phyloP scores from a whole-genome alignment of 2,329 filamentous ascomycete genomes.

The Aspergillus persii region DNA sequence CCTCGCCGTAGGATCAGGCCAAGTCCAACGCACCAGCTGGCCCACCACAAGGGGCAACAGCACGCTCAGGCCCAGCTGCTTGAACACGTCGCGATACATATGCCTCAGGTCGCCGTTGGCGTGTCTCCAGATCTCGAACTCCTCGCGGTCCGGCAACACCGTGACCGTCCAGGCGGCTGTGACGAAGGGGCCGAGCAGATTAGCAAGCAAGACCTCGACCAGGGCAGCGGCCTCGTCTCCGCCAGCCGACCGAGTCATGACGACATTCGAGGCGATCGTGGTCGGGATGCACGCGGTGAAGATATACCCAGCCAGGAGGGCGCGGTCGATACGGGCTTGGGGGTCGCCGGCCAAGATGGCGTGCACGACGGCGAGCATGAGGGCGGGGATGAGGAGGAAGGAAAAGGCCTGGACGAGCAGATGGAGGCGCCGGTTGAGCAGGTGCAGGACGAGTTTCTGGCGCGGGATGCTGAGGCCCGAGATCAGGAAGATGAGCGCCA shows the following conservation, averaged over 20 bases:
- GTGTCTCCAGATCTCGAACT: conserved; percentile 41
- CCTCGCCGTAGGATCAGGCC: conserved; percentile 42
- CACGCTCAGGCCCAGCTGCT: conserved; percentile 66
- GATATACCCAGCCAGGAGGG: conserved; percentile 66
- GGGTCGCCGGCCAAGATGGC: conserved; percentile 48
- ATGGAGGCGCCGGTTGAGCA: conserved; percentile 66
- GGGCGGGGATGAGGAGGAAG: conserved; percentile 63
- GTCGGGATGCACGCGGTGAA: conserved; percentile 68
- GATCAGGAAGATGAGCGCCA: conserved; percentile 68
- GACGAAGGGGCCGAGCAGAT: conserved; percentile 66
- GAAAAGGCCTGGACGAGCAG: conserved; percentile 65
- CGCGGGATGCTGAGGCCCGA: conserved; percentile 68
- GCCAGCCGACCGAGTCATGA: conserved; percentile 68
- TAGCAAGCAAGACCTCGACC: conserved; percentile 69
- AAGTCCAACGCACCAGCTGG: conserved; percentile 58
- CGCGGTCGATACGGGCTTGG: conserved; percentile 56
- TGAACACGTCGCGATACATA: conserved; percentile 66
- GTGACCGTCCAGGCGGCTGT: conserved; percentile 62
- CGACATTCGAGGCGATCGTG: conserved; percentile 70
- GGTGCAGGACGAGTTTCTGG: conserved; percentile 59
- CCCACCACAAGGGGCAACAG: conserved; percentile 63
- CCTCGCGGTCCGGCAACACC: conserved; percentile 46
- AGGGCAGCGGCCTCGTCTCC: conserved; percentile 66
- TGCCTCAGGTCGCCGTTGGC: conserved; percentile 54
- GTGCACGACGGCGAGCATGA: conserved; percentile 58